Percentiles rank a stretch among this genome's conserved stretches.
Conservation (phyloP, 148 eudicot species). For the Diospyros kaki region DNA sequence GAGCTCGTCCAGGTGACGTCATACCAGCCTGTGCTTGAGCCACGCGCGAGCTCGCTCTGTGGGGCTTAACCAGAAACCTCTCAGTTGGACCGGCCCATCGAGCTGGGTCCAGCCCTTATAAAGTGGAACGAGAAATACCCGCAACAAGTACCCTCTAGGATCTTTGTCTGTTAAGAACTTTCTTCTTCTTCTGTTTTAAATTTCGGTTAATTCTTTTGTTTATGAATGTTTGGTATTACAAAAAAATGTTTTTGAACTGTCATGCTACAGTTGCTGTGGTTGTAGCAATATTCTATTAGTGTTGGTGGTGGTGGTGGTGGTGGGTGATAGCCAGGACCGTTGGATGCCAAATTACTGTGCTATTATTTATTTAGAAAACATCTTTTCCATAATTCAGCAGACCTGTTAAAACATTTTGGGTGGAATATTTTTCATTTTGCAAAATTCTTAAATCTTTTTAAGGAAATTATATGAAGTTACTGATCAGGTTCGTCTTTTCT, state of each 20-base stretch:
- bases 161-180: not conserved
- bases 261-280: not conserved
- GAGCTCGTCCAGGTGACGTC: no score
- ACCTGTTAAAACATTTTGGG: not conserved
- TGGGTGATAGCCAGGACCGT: not conserved
- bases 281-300: not conserved
- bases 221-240: not conserved
- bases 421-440: no score
- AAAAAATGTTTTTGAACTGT: not conserved
- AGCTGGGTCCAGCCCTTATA: no score
- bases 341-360: not conserved
- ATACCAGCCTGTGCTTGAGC: no score
- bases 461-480: not conserved
- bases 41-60: no score
- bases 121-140: no score
- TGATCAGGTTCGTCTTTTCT: not conserved
- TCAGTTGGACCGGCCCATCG: no score
- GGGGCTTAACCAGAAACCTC: no score
- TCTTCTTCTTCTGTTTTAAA: not conserved
- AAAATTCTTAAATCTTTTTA: no score
- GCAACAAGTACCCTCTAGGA: not conserved
- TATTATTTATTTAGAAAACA: not conserved
- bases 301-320: not conserved
- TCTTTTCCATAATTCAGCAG: not conserved
- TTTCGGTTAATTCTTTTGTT: not conserved